Evolutionary conservation across 805 yeast genomes (phyloP), one percentile per base, ranked within the genome.

Genomic region (Monosporozyma servazzii): DNA sequence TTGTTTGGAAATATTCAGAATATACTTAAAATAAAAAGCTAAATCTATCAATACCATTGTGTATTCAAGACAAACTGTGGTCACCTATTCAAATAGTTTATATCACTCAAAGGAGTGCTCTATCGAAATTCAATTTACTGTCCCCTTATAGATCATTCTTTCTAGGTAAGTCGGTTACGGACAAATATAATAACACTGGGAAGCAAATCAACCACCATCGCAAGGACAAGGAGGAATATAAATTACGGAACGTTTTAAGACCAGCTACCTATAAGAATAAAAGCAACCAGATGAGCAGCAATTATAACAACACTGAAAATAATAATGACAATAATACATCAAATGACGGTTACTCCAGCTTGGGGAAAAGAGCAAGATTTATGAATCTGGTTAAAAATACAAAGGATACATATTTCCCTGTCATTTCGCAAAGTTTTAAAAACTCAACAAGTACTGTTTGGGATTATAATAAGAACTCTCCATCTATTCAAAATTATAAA

Each of bases 331-430:
- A 18, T 27, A 15, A 3, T 29, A 8, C 18, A 5, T 23, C 25
- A 11, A 27, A 13, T 17, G 47, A 46, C n/a, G 18, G 17, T 5
- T 33, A 33, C 17, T 33, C 37, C 11, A 13, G n/a, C 15, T 39
- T 55, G 30, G 60, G 64, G 15, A 71, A 73, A 54, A 69, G 82
- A 33, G 80, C 73, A 57, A 65, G 77, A 41, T 59, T 81, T 27
- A 59, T 70, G 40, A 81, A 80, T 21, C 61, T 80, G 42, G 76
- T 82, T 53, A 75, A 71, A 53, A 74, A 77, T 5, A 79, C 85
- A 9, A 72, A 79, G 56, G 83, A 80, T 53, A 73, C 74, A 1
- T 80, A 80, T 57, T 71, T 80, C n/a, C 84, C 84, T 5, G 68
- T 72, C 5, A 49, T 78, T 25, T 68, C 80, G 1, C 73, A 73